Conservation (phyloP, 2,329 filamentous ascomycete species). For the Hirsutella rhossiliensis region DNA sequence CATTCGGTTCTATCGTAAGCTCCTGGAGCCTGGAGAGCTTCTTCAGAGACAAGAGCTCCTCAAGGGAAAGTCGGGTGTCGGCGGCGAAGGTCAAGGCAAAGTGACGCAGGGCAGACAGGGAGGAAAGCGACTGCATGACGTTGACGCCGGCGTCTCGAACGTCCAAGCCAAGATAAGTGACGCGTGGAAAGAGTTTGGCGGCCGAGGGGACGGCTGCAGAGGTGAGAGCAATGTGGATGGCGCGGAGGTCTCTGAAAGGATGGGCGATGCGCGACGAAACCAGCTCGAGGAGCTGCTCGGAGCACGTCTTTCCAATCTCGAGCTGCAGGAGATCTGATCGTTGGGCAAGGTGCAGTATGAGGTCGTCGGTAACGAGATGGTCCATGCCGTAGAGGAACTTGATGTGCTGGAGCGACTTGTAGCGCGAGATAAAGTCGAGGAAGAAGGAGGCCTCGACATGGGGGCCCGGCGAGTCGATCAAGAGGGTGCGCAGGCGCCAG, state of each 20-base stretch:
- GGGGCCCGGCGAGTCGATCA: background rate
- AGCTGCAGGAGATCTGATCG: background rate
- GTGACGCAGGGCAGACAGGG: background rate
- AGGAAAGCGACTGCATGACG: background rate
- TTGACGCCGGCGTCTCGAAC: background rate
- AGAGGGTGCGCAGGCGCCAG: background rate
- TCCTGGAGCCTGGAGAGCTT: background rate
- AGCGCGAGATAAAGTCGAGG: background rate
- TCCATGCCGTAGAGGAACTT: background rate
- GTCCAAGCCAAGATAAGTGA: background rate
- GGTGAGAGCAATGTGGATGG: background rate
- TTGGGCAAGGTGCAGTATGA: background rate
- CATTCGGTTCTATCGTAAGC: background rate
- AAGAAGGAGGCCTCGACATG: background rate
- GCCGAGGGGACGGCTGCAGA: background rate
- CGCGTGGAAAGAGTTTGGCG: background rate
- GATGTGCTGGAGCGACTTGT: background rate
- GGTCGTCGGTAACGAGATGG: background rate
- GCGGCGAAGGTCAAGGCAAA: background rate
- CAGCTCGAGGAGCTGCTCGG: background rate
- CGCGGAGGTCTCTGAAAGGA: background rate
- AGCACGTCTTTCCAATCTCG: background rate
- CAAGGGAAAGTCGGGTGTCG: background rate
- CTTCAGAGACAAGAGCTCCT: background rate
- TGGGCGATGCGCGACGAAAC: background rate